Base-by-base conservation (phyloP, 164 flowering plant species). In the Chimonanthus salicifolius region DNA sequence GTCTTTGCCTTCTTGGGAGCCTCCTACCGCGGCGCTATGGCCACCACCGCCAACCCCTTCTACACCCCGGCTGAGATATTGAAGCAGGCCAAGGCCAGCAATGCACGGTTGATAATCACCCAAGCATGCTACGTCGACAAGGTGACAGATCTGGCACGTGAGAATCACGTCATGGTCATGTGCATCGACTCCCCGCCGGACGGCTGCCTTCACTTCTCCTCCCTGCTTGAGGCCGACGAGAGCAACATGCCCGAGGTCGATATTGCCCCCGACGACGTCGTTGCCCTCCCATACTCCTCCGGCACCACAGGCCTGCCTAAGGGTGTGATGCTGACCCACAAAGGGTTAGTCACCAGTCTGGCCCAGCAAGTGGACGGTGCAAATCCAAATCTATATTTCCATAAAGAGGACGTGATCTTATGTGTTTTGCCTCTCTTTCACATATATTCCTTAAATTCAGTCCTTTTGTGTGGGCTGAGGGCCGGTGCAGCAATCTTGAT, bases 301-400 rank as follows among this genome's bases (percentile, higher is more conserved):
- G 99, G 99, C 0, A 94, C 99, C 1, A 92, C 99, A 0, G 98
- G 99, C 20, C 78, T 94, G 5, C 98, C 99, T 0, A 94, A 94
- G 71, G 99, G 98, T 2, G 98, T 89, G 46, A 91, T 91, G 97
- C 75, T 94, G 48, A 94, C 92, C 2, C 98, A 94, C 75, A 82
- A 82, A 71, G 86, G 93, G 4, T 74, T 86, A 8, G 88, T 94
- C 5, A 91, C 99, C 0, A 90, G 94, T 74, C 90, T 91, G 16
- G 98, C 97, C 0, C 99, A 94, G 74, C 97, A 91, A 60, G 98
- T 92, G 1, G 99, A 91, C 58, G 99, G 99, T 2, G 99, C 92
- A 16, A 94, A 94, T 63, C 99, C 99, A 0, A 91, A 92, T 48
- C 73, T 92, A 63, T 86, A 90, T 47, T 71, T 88, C 49, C 75